These are phyloP conservation scores for Hamamelis virginiana DNA, from an alignment of 164 flowering plant species.

Conservation along the genomic window DNA sequence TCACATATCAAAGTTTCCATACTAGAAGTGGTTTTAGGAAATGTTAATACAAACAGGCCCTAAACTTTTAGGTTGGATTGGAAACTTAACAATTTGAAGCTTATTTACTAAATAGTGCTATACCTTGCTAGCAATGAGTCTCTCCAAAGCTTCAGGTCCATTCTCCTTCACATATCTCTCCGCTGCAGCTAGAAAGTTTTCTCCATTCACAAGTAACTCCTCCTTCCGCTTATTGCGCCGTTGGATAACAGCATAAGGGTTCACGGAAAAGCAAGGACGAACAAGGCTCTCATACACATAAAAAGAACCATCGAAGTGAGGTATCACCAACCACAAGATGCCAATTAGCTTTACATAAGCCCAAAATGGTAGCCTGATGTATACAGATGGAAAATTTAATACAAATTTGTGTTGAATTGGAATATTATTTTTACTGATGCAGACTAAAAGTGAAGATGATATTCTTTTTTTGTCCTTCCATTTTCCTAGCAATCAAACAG, in stretches of 20 bases:
- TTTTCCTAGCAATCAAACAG: no score
- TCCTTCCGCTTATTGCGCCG: slow-evolving; percentile 4
- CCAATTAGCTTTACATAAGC: slow-evolving; percentile 22
- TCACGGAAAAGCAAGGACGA: slow-evolving; percentile 13
- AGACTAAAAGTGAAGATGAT: neutral
- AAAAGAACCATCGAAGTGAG: slow-evolving; percentile 19
- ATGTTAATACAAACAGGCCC: no score
- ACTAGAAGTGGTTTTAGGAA: no score
- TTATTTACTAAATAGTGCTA: no score
- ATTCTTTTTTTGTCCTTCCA: no score
- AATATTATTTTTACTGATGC: no score
- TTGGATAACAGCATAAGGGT: neutral
- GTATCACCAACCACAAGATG: slow-evolving; percentile 18
- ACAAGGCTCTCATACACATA: slow-evolving; percentile 22
- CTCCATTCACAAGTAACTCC: neutral
- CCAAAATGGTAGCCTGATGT: slow-evolving; percentile 25
- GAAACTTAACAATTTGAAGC: no score
- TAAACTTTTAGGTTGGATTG: no score
- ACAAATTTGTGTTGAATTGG: no score
- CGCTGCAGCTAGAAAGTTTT: slow-evolving; percentile 14
- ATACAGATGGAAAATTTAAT: neutral
- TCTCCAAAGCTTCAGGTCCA: slow-evolving; percentile 27
- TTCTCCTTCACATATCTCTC: slow-evolving; percentile 17
- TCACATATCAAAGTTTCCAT: no score
- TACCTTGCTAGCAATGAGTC: slow-evolving; percentile 21